A percentile compares a stretch with the other conserved stretches of the same genome.
Conservation (phyloP, 257 asterid genomes). For the Rubia yunnanensis region DNA sequence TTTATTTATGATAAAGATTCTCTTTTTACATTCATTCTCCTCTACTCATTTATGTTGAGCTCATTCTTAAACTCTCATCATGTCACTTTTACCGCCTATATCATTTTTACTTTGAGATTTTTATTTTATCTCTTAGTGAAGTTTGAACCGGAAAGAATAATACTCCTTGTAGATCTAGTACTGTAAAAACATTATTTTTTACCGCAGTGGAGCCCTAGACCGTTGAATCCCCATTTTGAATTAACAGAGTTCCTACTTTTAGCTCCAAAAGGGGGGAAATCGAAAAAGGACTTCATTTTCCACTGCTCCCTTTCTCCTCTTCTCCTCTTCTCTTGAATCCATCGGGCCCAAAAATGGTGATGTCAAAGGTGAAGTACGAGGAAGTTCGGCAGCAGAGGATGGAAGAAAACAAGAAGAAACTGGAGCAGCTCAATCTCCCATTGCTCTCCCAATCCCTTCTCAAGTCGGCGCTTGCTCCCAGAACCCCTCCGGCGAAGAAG, state of each 20-base stretch:
- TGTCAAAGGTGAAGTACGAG: conserved; percentile 51
- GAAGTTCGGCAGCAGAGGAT: conserved; percentile 49
- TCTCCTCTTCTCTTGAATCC: background rate
- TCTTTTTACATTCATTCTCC: too few relatives aligned
- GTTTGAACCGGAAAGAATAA: too few relatives aligned
- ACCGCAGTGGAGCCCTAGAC: background rate
- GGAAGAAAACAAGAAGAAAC: conserved; percentile 83
- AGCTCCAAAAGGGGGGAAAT: background rate
- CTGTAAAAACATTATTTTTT: background rate
- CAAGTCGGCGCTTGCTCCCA: conserved; percentile 47
- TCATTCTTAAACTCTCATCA: too few relatives aligned
- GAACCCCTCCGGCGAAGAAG: conserved; percentile 72
- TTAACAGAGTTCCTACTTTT: background rate
- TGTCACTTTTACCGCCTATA: too few relatives aligned
- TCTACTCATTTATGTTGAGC: too few relatives aligned
- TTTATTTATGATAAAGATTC: too few relatives aligned
- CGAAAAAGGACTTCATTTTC: background rate
- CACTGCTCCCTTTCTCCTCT: background rate
- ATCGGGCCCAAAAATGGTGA: conserved; percentile 35
- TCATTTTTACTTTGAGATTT: too few relatives aligned
- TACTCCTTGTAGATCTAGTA: too few relatives aligned
- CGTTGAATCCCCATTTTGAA: conserved; percentile 12
- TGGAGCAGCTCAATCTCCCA: conserved; percentile 82
- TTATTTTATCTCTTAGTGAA: too few relatives aligned
- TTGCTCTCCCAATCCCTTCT: conserved; percentile 69